A percentile compares a stretch with the other conserved stretches of the same genome.
phyloP scores from a whole-genome alignment of 345 rosid species.

The Melastoma malabathricum region DNA sequence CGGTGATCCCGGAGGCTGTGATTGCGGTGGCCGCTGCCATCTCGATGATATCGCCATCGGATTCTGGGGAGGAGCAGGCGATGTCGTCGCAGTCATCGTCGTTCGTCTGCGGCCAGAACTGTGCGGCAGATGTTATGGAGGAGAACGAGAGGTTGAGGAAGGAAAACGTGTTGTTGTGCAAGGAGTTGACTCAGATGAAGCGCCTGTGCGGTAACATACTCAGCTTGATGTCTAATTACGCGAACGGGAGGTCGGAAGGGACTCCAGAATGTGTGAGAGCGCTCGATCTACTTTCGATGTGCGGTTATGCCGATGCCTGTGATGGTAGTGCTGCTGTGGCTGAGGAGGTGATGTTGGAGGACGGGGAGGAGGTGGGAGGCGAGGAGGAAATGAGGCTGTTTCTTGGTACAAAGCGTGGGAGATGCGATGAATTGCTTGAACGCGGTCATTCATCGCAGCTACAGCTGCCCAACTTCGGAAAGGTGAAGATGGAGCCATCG shows the following conservation, averaged over 20 bases:
- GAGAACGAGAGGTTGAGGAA: conserved; percentile 71
- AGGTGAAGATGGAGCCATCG: conserved; percentile 27
- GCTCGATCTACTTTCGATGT: conserved; percentile 27
- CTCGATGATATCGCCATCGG: conserved; percentile 37
- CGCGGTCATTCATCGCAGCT: conserved; percentile 7
- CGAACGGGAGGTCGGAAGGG: conserved; percentile 6
- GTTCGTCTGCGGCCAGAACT: conserved; percentile 14
- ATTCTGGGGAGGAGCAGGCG: conserved; percentile 48
- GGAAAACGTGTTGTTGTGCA: conserved; percentile 46
- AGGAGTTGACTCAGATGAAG: conserved; percentile 59
- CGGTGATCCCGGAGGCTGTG: conserved; percentile 5
- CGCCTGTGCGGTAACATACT: conserved; percentile 47
- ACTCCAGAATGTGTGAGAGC: conserved; percentile 6
- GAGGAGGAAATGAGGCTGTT: conserved; percentile 39
- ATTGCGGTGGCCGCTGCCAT: conserved; percentile 13
- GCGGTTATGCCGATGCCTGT: not conserved
- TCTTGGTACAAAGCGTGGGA: conserved; percentile 49
- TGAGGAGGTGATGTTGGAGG: not conserved
- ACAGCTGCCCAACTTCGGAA: conserved; percentile 17
- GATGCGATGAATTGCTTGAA: conserved; percentile 1
- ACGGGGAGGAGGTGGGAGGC: conserved; percentile 6
- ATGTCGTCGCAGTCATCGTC: conserved; percentile 42
- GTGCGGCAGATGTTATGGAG: conserved; percentile 39
- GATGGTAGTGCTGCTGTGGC: not conserved
- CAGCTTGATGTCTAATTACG: conserved; percentile 35